phyloP scores from a whole-genome alignment of 1,284 basidiomycete species.

The Cryptococcus maquisensis region DNA sequence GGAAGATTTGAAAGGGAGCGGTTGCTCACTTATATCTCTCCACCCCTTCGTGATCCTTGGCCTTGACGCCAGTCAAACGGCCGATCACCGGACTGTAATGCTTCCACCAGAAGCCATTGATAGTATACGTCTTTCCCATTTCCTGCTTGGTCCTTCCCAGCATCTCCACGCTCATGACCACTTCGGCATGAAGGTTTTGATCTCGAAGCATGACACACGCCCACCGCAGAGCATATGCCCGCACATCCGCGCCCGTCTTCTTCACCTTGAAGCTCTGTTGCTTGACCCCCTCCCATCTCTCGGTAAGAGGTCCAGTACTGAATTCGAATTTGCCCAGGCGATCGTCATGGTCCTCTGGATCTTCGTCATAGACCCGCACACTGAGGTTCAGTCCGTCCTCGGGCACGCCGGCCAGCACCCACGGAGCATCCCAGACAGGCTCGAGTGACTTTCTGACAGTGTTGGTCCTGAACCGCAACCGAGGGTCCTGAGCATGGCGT shows the following conservation, averaged over 20 bases:
- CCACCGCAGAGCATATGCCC: slow-evolving; percentile 44
- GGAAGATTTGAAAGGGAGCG: not conserved
- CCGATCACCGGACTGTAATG: slow-evolving; percentile 47
- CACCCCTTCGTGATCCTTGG: slow-evolving; percentile 21
- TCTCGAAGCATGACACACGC: slow-evolving; percentile 10
- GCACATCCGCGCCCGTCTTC: slow-evolving; percentile 47
- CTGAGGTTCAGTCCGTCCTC: slow-evolving; percentile 46
- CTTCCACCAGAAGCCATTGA: slow-evolving; percentile 48
- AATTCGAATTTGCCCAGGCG: slow-evolving; percentile 48
- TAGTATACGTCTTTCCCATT: slow-evolving; percentile 49
- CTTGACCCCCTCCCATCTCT: slow-evolving; percentile 22
- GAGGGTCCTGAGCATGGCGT: slow-evolving; percentile 38
- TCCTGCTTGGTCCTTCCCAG: slow-evolving; percentile 45
- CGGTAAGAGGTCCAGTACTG: slow-evolving; percentile 24
- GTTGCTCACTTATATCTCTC: slow-evolving; percentile 34
- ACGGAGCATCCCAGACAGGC: slow-evolving; percentile 50
- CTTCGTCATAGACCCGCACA: slow-evolving; percentile 51
- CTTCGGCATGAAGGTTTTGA: slow-evolving; percentile 21
- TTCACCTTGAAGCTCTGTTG: slow-evolving; percentile 40
- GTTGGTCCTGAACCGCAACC: slow-evolving; percentile 48
- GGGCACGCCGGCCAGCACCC: slow-evolving; percentile 53
- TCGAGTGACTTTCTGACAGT: slow-evolving; percentile 48
- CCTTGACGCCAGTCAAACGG: slow-evolving; percentile 33
- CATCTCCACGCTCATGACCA: slow-evolving; percentile 44
- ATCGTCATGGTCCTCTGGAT: slow-evolving; percentile 52